Evolutionary conservation across 176 grass and related monocot genomes (phyloP), one percentile per base, ranked within the genome.

Genomic region (Raddia guianensis): DNA sequence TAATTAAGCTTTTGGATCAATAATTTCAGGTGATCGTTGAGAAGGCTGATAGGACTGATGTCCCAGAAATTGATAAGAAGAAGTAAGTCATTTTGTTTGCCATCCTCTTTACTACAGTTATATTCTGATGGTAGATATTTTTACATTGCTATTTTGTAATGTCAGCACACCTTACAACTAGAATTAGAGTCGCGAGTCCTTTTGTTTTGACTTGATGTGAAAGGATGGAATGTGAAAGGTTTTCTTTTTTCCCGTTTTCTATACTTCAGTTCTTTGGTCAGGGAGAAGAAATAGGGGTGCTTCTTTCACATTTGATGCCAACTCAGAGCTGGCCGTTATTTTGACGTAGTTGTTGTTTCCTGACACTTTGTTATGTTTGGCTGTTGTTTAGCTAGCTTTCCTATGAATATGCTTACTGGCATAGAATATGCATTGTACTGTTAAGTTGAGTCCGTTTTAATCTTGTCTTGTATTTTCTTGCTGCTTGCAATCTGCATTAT

Each of bases 11-110:
- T 8, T 75, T 0, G 44, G 58, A 21, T 88, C 5, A 55, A 80
- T 64, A 32, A 66, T 86, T 88, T 60, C 66, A 98, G 95, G 90
- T 98, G 53, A 95, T 98, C 72, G 92, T 98, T 82, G 95, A 98
- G 79, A 95, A 90, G 70, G 86, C 92, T 77, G 95, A 89, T 61
- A 98, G 83, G 67, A 93, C 83, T 52, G 92, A 93, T 85, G 86
- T 93, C 42, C 92, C 95, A 20, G 92, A 95, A 56, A 98, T 98
- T 15, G 92, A 91, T 43, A 98, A 95, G 79, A 98, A 94, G 74
- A 98, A 98, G 95, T 94, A 64, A 65, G 80, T 74, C 40, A 4
- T 50, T 35, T 12, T 73, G 3, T 40, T 40, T 40, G 37, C 37
- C 37, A 40, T 1, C 45, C 3, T 15, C 15, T 3, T 74, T 53